These are phyloP conservation scores for Daldinia childiae DNA, from an alignment of 495 filamentous ascomycete genomes.

Conservation along the genomic window DNA sequence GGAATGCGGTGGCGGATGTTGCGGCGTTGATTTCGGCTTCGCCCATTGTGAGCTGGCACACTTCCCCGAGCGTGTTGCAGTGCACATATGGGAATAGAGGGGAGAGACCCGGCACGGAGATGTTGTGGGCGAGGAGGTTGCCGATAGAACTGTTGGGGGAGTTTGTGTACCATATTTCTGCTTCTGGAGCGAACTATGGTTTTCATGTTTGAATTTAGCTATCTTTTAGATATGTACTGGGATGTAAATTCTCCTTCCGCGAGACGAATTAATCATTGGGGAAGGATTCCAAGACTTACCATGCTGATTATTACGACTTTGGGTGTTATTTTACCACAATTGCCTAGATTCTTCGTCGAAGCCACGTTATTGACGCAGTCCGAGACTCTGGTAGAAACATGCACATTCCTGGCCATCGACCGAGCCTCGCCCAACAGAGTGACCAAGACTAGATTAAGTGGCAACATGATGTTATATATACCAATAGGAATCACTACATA, in stretches of 20 bases:
- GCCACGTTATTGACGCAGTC: not conserved
- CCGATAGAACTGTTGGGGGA: not conserved
- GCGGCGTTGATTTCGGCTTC: not conserved
- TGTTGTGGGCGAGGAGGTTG: not conserved
- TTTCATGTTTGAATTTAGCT: not conserved
- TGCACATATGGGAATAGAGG: not conserved
- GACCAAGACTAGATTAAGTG: not conserved
- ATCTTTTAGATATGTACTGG: too few species aligned
- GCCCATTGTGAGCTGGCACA: not conserved
- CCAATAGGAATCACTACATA: not conserved
- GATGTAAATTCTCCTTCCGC: too few species aligned
- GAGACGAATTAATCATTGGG: too few species aligned
- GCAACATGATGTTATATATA: not conserved
- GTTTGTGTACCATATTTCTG: not conserved
- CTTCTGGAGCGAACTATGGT: not conserved
- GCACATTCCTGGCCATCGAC: not conserved
- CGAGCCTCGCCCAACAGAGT: not conserved
- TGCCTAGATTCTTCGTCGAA: not conserved
- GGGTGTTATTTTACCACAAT: not conserved
- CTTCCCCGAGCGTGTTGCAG: not conserved
- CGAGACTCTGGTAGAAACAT: too few species aligned
- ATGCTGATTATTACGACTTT: not conserved
- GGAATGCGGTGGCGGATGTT: not conserved
- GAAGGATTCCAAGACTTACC: not conserved
- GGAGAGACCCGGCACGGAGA: not conserved